These are phyloP conservation scores for Botrytis fabae DNA, from an alignment of 2,329 filamentous ascomycete species.

Conservation along the genomic window DNA sequence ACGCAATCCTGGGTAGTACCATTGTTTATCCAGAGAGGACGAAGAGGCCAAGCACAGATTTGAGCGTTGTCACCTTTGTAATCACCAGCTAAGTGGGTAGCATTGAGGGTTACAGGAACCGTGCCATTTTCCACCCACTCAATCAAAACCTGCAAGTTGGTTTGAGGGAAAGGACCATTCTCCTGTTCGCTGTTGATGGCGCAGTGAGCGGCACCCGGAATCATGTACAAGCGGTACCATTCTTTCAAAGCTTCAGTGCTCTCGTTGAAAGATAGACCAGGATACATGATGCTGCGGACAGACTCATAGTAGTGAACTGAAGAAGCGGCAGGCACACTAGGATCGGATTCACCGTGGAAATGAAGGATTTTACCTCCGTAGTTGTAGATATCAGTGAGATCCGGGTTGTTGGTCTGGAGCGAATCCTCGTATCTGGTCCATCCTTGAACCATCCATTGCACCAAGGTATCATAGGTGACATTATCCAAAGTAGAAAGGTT, in stretches of 20 bases:
- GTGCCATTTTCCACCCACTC: constrained; percentile 63
- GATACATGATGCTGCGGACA: constrained; percentile 52
- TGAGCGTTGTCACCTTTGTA: constrained; percentile 42
- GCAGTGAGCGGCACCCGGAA: constrained; percentile 56
- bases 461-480: constrained; percentile 57
- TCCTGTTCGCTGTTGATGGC: constrained; percentile 48
- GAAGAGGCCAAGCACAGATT: constrained; percentile 45
- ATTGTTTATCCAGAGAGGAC: constrained; percentile 39
- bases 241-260: constrained; percentile 47
- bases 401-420: constrained; percentile 55
- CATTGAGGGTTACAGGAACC: constrained; percentile 43
- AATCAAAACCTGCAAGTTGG: constrained; percentile 70
- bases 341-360: constrained; percentile 58
- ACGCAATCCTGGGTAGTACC: constrained; percentile 37
- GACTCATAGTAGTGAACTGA: constrained; percentile 58
- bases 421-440: constrained; percentile 51
- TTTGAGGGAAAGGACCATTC: constrained; percentile 43
- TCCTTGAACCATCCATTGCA: constrained; percentile 54
- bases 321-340: constrained; percentile 52
- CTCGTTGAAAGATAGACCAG: constrained; percentile 43
- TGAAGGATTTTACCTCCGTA: constrained; percentile 57
- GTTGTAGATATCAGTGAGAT: constrained; percentile 51
- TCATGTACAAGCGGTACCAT: constrained; percentile 57
- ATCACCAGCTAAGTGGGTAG: constrained; percentile 40
- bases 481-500: constrained; percentile 47